These are phyloP conservation scores for Monosporascus sp. DNA, from an alignment of 2,329 filamentous ascomycete species.

Conservation along the genomic window DNA sequence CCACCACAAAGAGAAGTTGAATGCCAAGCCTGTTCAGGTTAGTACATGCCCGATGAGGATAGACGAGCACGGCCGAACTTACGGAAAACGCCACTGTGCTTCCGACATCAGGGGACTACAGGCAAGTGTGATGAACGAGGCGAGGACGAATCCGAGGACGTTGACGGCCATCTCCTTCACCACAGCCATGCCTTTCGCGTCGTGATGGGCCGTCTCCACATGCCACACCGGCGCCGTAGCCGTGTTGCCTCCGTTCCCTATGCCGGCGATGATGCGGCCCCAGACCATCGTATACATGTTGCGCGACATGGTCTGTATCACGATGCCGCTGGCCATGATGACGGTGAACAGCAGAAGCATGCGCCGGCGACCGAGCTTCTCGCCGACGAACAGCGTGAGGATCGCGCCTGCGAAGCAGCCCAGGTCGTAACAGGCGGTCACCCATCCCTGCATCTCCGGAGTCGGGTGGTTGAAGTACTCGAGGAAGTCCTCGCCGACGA, in stretches of 20 bases:
- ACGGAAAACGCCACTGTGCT: conserved; percentile 2
- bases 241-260: conserved; percentile 41
- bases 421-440: conserved; percentile 23
- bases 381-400: conserved; percentile 30
- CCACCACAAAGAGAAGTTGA: background rate
- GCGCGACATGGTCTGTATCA: conserved; percentile 38
- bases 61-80: background rate
- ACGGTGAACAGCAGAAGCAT: conserved; percentile 33
- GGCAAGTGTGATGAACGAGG: conserved; percentile 2
- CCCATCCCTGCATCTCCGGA: background rate
- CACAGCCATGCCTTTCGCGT: conserved; percentile 2
- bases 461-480: background rate
- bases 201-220: background rate
- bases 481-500: background rate
- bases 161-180: conserved; percentile 4
- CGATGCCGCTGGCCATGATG: conserved; percentile 38
- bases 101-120: conserved; percentile 1
- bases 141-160: conserved; percentile 2
- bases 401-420: conserved; percentile 36
- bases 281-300: conserved; percentile 38
- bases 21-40: background rate
- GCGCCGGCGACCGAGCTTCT: conserved; percentile 34
- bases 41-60: background rate
- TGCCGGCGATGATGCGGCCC: conserved; percentile 40
- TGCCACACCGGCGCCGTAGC: conserved; percentile 4